Evolutionary conservation across 371 early-diverging fungal species (phyloP).

Genomic region (Funneliformis caledonium): DNA sequence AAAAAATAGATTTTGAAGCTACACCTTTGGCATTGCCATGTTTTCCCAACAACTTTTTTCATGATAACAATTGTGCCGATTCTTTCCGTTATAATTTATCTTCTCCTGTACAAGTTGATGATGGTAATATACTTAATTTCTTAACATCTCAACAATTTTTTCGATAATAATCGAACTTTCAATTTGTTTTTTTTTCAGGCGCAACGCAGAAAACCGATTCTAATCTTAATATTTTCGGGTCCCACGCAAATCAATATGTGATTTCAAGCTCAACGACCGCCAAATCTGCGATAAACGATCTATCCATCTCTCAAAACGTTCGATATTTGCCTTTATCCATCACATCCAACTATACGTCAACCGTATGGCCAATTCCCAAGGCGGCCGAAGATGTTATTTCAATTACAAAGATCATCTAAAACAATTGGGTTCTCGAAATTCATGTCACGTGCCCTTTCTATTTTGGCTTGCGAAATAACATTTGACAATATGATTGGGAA

Average conservation of each 20-base stretch:
- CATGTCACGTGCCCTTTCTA: too few relatives aligned
- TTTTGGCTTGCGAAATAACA: too few relatives aligned
- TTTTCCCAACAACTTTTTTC: neutral
- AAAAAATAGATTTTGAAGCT: constrained; percentile 3
- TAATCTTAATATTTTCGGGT: neutral
- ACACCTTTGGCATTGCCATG: neutral
- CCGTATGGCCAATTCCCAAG: neutral
- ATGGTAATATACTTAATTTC: neutral
- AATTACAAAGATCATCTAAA: too few relatives aligned
- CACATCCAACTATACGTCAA: too few relatives aligned
- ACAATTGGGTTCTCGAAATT: too few relatives aligned
- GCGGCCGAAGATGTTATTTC: too few relatives aligned
- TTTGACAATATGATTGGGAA: too few relatives aligned
- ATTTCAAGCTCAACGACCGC: too few relatives aligned
- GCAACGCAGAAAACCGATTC: neutral
- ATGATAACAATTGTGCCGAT: neutral
- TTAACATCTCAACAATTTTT: neutral
- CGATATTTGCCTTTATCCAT: neutral
- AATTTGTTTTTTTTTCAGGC: neutral
- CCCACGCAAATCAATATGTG: neutral
- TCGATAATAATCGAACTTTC: too few relatives aligned
- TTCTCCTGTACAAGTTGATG: neutral
- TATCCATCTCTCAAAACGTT: neutral
- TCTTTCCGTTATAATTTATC: neutral
- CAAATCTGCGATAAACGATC: too few relatives aligned